Percentiles rank a stretch among this genome's conserved stretches.
phyloP scores from a whole-genome alignment of 179 eudicot genomes.

The Silene noctiflora region DNA sequence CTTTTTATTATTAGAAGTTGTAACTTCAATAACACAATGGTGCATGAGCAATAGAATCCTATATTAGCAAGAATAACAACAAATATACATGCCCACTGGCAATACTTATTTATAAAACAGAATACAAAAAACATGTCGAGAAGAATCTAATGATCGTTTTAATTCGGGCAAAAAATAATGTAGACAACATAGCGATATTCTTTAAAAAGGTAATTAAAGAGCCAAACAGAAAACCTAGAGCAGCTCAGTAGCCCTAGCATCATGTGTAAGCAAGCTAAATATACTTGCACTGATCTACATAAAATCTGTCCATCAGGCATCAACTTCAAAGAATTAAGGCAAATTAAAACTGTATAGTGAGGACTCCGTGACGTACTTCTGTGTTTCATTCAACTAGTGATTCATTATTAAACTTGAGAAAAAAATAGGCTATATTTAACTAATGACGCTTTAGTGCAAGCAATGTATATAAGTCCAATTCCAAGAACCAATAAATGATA shows the following conservation, averaged over 20 bases:
- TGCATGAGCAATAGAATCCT: constrained; percentile 11
- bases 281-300: background rate
- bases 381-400: background rate
- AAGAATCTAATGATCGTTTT: constrained; percentile 4
- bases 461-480: background rate
- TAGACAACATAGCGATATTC: background rate
- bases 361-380: background rate
- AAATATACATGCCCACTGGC: too few relatives aligned
- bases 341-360: background rate
- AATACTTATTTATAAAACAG: background rate
- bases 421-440: background rate
- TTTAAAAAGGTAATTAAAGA: background rate
- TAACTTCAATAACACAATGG: constrained; percentile 1
- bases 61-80: too few relatives aligned
- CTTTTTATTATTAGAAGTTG: constrained; percentile 12
- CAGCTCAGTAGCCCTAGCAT: background rate
- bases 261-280: background rate
- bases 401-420: background rate
- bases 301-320: background rate
- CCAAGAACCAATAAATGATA: background rate
- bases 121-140: constrained; percentile 4
- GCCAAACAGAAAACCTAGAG: background rate
- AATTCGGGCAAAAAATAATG: background rate
- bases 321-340: background rate
- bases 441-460: background rate